A percentile compares a stretch with the other conserved stretches of the same genome.
These are phyloP conservation scores for Phascolomyces articulosus DNA, from an alignment of 371 early-diverging fungal genomes.

Conservation along the genomic window DNA sequence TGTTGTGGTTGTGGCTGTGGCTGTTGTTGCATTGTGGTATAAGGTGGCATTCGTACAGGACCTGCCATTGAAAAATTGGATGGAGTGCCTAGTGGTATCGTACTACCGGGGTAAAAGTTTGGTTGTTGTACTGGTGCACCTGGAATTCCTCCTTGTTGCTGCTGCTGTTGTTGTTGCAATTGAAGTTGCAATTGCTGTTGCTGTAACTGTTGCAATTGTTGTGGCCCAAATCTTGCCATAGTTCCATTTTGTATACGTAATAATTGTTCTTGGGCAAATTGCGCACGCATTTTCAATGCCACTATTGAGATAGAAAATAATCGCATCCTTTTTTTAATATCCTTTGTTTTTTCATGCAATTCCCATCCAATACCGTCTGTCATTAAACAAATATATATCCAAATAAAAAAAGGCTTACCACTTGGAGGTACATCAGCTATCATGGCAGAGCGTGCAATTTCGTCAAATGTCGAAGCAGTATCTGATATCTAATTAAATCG, in stretches of 20 bases:
- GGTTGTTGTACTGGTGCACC: not conserved
- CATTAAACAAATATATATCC: too few relatives aligned
- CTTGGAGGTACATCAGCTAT: not conserved
- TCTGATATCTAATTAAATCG: conserved; percentile 2
- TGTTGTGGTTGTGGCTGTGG: not conserved
- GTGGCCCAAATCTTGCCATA: not conserved
- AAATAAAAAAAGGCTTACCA: too few relatives aligned
- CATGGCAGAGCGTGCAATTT: conserved; percentile 9
- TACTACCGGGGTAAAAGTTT: not conserved
- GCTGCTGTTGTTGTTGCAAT: conserved; percentile 8
- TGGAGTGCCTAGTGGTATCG: not conserved
- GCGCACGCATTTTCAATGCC: not conserved
- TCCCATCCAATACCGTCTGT: too few relatives aligned
- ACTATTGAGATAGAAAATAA: too few relatives aligned
- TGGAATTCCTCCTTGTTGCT: not conserved
- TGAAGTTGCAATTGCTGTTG: not conserved
- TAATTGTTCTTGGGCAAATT: not conserved
- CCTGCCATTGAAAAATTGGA: not conserved
- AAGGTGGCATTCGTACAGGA: conserved; percentile 2
- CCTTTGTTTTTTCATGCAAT: too few relatives aligned
- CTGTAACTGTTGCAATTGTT: not conserved
- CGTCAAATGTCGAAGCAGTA: conserved; percentile 1
- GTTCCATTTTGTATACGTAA: too few relatives aligned
- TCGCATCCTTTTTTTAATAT: too few relatives aligned
- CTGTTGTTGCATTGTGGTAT: not conserved